Conservation (phyloP, 2,329 filamentous ascomycete species). For the Stagonosporopsis rhizophila region DNA sequence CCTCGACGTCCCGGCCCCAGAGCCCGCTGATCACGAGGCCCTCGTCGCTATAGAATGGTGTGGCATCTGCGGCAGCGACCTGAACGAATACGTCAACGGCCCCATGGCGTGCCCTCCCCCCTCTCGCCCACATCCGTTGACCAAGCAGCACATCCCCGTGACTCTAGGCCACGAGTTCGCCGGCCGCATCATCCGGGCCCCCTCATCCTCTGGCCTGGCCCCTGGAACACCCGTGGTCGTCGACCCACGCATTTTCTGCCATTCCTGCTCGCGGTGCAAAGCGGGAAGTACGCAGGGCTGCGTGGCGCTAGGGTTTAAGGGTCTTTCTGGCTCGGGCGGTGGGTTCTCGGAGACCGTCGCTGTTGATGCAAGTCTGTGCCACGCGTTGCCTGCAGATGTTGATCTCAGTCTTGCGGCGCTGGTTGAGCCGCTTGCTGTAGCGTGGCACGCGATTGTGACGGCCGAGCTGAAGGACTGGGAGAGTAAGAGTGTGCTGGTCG, state of each 20-base stretch:
- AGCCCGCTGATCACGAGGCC: constrained; percentile 33
- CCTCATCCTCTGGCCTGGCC: constrained; percentile 25
- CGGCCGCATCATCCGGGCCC: constrained; percentile 33
- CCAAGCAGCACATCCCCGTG: constrained; percentile 28
- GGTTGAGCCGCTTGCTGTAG: constrained; percentile 42
- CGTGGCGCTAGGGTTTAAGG: constrained; percentile 33
- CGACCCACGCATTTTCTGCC: constrained; percentile 41
- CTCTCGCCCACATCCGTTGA: constrained; percentile 31
- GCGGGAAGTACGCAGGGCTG: constrained; percentile 31
- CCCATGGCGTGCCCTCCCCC: constrained; percentile 15
- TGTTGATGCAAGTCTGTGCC: constrained; percentile 32
- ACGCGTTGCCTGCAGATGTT: constrained; percentile 31
- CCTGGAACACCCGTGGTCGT: constrained; percentile 39
- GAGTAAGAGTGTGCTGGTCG: constrained; percentile 27
- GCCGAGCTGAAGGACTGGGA: constrained; percentile 20
- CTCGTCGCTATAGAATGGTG: constrained; percentile 41
- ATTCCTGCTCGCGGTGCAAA: constrained; percentile 29
- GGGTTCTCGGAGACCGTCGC: constrained; percentile 37
- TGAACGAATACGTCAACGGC: constrained; percentile 40
- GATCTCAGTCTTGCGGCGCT: constrained; percentile 35
- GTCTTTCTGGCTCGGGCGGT: constrained; percentile 35
- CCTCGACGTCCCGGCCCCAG: constrained; percentile 30
- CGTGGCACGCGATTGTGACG: constrained; percentile 37
- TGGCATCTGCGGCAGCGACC: constrained; percentile 42
- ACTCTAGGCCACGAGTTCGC: constrained; percentile 46